Evolutionary conservation across 1,139 yeast genomes (phyloP).

Genomic region (Pichia sp.): DNA sequence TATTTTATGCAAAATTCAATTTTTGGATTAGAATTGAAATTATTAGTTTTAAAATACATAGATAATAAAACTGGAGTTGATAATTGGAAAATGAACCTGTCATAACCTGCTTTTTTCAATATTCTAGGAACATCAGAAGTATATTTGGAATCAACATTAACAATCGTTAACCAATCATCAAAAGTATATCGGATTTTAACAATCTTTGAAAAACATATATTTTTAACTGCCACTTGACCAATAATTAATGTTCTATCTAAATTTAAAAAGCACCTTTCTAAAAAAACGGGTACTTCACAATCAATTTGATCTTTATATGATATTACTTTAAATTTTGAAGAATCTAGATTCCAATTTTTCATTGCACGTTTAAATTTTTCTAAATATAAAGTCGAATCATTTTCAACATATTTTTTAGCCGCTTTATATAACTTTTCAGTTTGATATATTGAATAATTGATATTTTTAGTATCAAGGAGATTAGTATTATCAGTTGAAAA

Average conservation of each 20-base stretch:
- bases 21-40: constrained; percentile 25
- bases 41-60: constrained; percentile 19
- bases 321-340: constrained; percentile 28
- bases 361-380: constrained; percentile 21
- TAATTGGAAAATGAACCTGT: constrained; percentile 50
- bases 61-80: constrained; percentile 34
- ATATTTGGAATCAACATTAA: constrained; percentile 62
- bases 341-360: constrained; percentile 45
- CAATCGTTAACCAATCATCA: constrained; percentile 67
- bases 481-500: background rate
- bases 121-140: constrained; percentile 54
- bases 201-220: constrained; percentile 54
- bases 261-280: constrained; percentile 60
- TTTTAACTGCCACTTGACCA: constrained; percentile 72
- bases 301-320: constrained; percentile 37
- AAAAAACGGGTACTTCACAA: constrained; percentile 45
- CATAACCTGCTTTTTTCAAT: constrained; percentile 45
- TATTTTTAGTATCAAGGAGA: background rate
- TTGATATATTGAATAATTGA: background rate
- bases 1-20: constrained; percentile 57
- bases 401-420: constrained; percentile 24
- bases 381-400: constrained; percentile 5
- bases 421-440: constrained; percentile 15
- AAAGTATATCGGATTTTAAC: constrained; percentile 63
- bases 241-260: constrained; percentile 50